phyloP scores from a whole-genome alignment of 2,329 filamentous ascomycete genomes.

The Phialophora chinensis region DNA sequence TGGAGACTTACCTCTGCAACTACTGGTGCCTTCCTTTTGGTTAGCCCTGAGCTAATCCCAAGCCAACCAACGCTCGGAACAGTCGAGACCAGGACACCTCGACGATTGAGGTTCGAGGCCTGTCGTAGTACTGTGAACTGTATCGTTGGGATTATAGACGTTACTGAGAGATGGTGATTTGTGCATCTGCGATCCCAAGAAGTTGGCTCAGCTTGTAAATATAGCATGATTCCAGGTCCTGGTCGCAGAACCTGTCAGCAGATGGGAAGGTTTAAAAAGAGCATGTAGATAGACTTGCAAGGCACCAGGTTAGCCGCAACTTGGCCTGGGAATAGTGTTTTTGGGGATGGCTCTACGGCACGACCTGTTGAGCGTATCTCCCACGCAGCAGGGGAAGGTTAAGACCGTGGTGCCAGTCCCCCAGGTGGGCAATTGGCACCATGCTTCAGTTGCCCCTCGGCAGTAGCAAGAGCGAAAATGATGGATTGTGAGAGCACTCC shows the following conservation, averaged over 20 bases:
- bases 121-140: conserved; percentile 1
- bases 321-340: conserved; percentile 9
- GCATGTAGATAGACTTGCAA: conserved; percentile 11
- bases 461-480: conserved; percentile 14
- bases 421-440: background rate
- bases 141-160: background rate
- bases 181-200: background rate
- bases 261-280: background rate
- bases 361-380: conserved; percentile 2
- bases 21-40: conserved; percentile 22
- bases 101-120: conserved; percentile 21
- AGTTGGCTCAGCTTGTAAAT: background rate
- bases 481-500: conserved; percentile 3
- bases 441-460: conserved; percentile 18
- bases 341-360: conserved; percentile 7
- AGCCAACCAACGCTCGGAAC: conserved; percentile 18
- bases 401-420: background rate
- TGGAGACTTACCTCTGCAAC: conserved; percentile 25
- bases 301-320: background rate
- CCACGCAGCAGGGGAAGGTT: background rate
- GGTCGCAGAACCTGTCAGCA: background rate
- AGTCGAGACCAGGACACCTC: conserved; percentile 17
- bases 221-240: background rate
- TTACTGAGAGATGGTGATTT: background rate
- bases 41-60: conserved; percentile 29